phyloP scores from a whole-genome alignment of 805 yeast genomes.

The Yamadazyma olivae region DNA sequence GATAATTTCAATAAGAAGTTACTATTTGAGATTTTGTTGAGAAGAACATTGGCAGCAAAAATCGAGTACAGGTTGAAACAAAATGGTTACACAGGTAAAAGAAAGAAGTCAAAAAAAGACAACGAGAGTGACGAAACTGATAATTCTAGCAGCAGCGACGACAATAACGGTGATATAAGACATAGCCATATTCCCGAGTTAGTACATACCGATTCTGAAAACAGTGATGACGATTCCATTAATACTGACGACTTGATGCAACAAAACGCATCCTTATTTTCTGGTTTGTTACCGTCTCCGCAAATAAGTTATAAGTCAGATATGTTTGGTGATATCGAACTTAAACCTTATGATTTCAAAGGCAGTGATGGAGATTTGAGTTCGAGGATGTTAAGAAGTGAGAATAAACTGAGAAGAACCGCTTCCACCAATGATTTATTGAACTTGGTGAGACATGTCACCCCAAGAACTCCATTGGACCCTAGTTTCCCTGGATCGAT shows the following conservation, averaged over 20 bases:
- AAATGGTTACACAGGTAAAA: slow-evolving; percentile 7
- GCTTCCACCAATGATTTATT: slow-evolving; percentile 15
- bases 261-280: slow-evolving; percentile 27
- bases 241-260: slow-evolving; percentile 28
- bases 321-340: slow-evolving; percentile 21
- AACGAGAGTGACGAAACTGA: neutral
- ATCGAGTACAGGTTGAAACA: slow-evolving; percentile 31
- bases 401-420: slow-evolving; percentile 13
- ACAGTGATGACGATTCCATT: slow-evolving; percentile 18
- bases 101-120: neutral
- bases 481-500: neutral
- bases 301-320: slow-evolving; percentile 32
- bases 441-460: slow-evolving; percentile 8
- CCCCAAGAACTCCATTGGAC: slow-evolving; percentile 7
- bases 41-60: slow-evolving; percentile 42
- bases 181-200: slow-evolving; percentile 15
- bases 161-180: slow-evolving; percentile 8
- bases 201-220: slow-evolving; percentile 19
- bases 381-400: slow-evolving; percentile 4
- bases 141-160: slow-evolving; percentile 1
- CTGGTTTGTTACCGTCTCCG: slow-evolving; percentile 38
- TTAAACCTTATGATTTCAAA: slow-evolving; percentile 7
- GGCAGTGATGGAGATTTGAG: slow-evolving; percentile 6
- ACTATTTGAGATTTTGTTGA: slow-evolving; percentile 34
- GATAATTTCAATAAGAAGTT: slow-evolving; percentile 27